phyloP scores from a whole-genome alignment of 2,329 filamentous ascomycete genomes.

The Zasmidium angulare region DNA sequence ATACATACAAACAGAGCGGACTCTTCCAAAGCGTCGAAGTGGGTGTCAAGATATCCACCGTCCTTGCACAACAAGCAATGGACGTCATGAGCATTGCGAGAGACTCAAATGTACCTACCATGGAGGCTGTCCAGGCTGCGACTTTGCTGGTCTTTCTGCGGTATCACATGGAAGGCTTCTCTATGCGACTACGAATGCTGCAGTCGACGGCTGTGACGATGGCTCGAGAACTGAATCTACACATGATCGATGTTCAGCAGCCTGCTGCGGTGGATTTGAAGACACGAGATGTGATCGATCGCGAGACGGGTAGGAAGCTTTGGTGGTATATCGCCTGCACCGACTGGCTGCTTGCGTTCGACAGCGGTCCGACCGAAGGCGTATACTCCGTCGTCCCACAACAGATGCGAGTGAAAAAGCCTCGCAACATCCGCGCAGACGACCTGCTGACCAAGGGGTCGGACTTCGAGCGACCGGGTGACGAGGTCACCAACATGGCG shows the following conservation, averaged over 20 bases:
- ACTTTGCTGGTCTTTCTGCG: constrained; percentile 26
- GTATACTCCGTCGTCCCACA: constrained; percentile 43
- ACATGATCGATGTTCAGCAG: constrained; percentile 17
- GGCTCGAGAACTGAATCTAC: constrained; percentile 21
- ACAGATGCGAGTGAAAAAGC: constrained; percentile 42
- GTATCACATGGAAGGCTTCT: constrained; percentile 28
- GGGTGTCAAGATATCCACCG: background rate
- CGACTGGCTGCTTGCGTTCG: constrained; percentile 34
- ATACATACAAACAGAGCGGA: background rate
- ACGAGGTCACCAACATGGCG: constrained; percentile 44
- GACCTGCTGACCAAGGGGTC: constrained; percentile 30
- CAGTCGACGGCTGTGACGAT: constrained; percentile 15
- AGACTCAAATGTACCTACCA: background rate
- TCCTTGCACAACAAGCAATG: background rate
- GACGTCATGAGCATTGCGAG: background rate
- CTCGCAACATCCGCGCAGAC: constrained; percentile 43
- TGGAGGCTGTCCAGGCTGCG: constrained; percentile 26
- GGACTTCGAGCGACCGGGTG: constrained; percentile 28
- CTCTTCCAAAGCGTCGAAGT: background rate
- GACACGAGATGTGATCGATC: constrained; percentile 13
- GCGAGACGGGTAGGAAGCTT: constrained; percentile 23
- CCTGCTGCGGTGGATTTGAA: background rate
- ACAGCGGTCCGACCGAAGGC: constrained; percentile 44
- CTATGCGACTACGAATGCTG: constrained; percentile 11
- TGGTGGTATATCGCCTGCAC: constrained; percentile 26